Base-by-base conservation (phyloP, 306 rosid species). In the Cicer arietinum region DNA sequence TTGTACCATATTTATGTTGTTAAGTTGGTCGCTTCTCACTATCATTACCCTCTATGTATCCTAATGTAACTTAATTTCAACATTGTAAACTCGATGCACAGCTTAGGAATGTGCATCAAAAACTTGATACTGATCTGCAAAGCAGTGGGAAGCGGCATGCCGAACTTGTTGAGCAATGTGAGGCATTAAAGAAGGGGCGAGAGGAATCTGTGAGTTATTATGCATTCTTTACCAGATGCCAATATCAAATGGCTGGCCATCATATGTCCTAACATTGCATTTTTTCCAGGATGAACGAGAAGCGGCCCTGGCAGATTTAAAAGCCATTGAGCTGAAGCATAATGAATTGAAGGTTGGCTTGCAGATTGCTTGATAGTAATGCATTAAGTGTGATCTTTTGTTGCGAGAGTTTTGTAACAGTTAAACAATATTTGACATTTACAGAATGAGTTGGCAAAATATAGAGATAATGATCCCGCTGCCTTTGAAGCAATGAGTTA, bases 401-500 rank as follows among this genome's bases (percentile, higher is more conserved):
- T 40, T 77, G 42, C 3, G 2, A 35, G 35, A 58, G 77, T 66
- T 40, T 59, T 73, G 65, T 78, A 75, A 73, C 77, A 61, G 18
- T 73, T 39, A 57, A 70, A 48, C 68, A 42, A 25, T 74, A 59
- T 47, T 67, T 65, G 10, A 63, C 42, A 35, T 77, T 87, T 75
- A 71, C 90, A 94, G 98, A 85, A 70, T 50, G 96, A 94, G 82
- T 52, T 94, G 88, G 84, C 77, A 70, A 89, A 89, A 71, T 94
- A 87, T 84, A 92, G 86, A 80, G 98, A 94, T 69, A 94, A 94
- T 44, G 98, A 94, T 83, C 98, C 97, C 1, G 97, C 98, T 69
- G 92, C 95, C 82, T 80, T 90, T 59, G 96, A 91, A 78, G 91
- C 91, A 84, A 94, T 82, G 97, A 94, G 97, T 91, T 89, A 83